Base-by-base conservation (phyloP, 805 yeast species). In the Brettanomyces sp. region DNA sequence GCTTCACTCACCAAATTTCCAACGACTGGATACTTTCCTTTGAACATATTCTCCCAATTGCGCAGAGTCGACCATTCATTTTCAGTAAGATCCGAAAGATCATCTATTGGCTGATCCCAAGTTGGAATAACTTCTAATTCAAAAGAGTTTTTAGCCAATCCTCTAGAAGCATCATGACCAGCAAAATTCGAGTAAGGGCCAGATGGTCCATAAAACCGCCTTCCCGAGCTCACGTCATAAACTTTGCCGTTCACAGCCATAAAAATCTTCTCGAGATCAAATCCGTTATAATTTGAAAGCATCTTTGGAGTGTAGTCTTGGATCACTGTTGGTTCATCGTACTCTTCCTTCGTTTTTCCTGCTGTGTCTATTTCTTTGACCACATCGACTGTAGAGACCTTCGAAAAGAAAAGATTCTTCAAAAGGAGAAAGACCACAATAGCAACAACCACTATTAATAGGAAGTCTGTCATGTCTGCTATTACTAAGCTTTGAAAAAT, bases 121-220 rank as follows among this genome's bases (percentile, higher is more conserved):
- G 82, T 75, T 36, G 80, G 83, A 25, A 93, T 68, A 60, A 72
- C 72, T 45, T 70, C 77, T 55, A 47, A 12, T 43, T 89, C 97
- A 65, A 90, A 91, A 14, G 95, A 85, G 64, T 89, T 90, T 56
- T 77, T 69, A 1, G 96, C 96, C 46, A 91, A 73, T 0, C 97
- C 98, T 52, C 98, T 72, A 1, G 95, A 83, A 3, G 97, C 97
- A 66, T 91, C 98, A 54, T 86, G 83, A 1, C 98, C 98, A 0
- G 97, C 97, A 71, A 91, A 91, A 59, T 85, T 87, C 39, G 85
- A 80, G 65, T 91, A 91, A 0, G 96, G 95, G 0, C 97, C 97
- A 30, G 91, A 86, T 5, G 98, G 98, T 0, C 98, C 98, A 63
- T 91, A 91, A 60, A 91, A 90, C 41, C 77, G 76, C 52, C 90